phyloP scores from a whole-genome alignment of 2,329 filamentous ascomycete species.

The Apiospora koreana region DNA sequence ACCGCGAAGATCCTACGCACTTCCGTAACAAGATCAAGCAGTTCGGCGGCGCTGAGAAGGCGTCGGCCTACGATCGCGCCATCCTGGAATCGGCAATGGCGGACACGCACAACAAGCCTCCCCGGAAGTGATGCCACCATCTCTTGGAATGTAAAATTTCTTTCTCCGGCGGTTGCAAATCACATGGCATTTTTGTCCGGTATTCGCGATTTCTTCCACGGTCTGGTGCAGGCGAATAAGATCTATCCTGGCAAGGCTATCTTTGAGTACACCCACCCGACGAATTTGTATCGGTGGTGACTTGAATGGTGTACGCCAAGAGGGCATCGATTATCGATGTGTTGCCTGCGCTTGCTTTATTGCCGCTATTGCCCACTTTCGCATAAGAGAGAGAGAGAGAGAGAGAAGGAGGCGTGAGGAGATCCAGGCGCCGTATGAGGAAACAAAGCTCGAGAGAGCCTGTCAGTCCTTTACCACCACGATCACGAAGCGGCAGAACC shows the following conservation, averaged over 20 bases:
- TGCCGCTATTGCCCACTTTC: not conserved
- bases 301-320: not conserved
- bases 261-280: not conserved
- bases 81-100: slow-evolving; percentile 26
- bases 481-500: not conserved
- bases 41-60: slow-evolving; percentile 20
- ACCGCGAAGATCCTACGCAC: slow-evolving; percentile 26
- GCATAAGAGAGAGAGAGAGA: not conserved
- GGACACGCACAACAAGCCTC: slow-evolving; percentile 21
- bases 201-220: not conserved
- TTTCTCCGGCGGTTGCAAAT: not conserved
- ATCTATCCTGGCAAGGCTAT: not conserved
- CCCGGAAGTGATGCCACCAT: not conserved
- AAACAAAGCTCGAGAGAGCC: not conserved
- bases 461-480: not conserved
- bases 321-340: not conserved
- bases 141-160: not conserved
- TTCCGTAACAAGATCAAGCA: slow-evolving; percentile 29
- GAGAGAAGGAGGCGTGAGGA: not conserved
- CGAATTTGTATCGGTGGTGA: not conserved
- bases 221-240: not conserved
- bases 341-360: not conserved
- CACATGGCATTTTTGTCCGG: not conserved
- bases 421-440: not conserved
- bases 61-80: slow-evolving; percentile 27